Evolutionary conservation across 257 asterid species (phyloP).

Genomic region (Solanum verrucosum): DNA sequence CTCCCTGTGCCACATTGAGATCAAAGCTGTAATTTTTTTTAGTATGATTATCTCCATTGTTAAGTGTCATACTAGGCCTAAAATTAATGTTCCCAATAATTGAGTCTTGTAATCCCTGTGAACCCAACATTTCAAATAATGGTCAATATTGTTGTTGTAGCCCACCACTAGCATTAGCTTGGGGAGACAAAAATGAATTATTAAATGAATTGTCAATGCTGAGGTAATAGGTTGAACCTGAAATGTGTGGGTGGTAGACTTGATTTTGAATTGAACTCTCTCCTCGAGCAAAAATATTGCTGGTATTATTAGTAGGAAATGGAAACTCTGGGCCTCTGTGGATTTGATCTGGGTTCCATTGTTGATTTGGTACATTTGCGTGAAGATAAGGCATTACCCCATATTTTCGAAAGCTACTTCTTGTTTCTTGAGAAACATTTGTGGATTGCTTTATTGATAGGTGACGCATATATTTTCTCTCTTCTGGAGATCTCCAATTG

Average conservation of each 20-base stretch:
- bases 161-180: neutral
- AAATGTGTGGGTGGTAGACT: neutral
- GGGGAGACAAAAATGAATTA: neutral
- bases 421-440: neutral
- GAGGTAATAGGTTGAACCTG: neutral
- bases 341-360: neutral
- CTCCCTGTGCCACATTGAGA: neutral
- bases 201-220: neutral
- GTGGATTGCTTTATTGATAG: neutral
- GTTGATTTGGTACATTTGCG: neutral
- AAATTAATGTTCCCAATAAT: neutral
- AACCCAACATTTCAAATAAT: neutral
- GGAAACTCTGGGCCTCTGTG: neutral
- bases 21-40: neutral
- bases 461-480: neutral
- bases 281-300: neutral
- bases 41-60: neutral
- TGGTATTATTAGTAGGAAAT: neutral
- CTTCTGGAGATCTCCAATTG: slow-evolving; percentile 8
- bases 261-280: neutral
- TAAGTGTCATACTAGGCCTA: neutral
- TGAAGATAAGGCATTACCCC: slow-evolving; percentile 12
- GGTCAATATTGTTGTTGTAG: neutral
- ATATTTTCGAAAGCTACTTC: neutral
- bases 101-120: neutral